A percentile compares a stretch with the other conserved stretches of the same genome.
Evolutionary conservation across 352 stramenopile genomes (phyloP).

Genomic region (Globisporangium nunn): DNA sequence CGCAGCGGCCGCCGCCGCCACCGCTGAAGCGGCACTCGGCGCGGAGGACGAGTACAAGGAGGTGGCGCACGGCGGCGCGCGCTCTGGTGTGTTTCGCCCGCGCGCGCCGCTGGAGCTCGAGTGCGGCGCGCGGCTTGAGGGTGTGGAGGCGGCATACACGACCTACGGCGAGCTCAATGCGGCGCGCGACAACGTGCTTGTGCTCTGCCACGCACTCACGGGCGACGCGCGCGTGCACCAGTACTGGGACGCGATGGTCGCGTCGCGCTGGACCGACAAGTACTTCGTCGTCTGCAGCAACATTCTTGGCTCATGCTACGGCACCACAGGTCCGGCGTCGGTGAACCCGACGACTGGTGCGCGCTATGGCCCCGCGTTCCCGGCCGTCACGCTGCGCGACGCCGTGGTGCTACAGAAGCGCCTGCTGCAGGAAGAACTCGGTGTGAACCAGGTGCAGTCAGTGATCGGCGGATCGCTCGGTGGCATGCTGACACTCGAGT

Average conservation of each 20-base stretch:
- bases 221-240: conserved; percentile 90
- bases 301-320: conserved; percentile 95
- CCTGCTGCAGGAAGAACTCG: conserved; percentile 86
- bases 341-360: conserved; percentile 63
- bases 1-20: conserved; percentile 3
- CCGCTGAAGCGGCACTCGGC: conserved; percentile 5
- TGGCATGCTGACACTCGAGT: conserved; percentile 97
- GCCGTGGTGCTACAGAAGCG: conserved; percentile 88
- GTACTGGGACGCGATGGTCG: conserved; percentile 93
- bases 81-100: conserved; percentile 36
- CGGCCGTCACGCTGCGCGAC: conserved; percentile 90
- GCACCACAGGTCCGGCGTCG: conserved; percentile 82
- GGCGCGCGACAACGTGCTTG: conserved; percentile 15
- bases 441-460: conserved; percentile 59
- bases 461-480: conserved; percentile 96
- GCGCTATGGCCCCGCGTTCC: conserved; percentile 88
- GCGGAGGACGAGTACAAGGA: conserved; percentile 64
- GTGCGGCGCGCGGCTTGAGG: conserved; percentile 51
- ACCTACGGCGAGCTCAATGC: conserved; percentile 91
- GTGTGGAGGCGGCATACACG: conserved; percentile 88
- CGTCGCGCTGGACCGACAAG: conserved; percentile 92
- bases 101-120: conserved; percentile 44
- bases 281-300: conserved; percentile 97
- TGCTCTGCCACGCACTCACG: conserved; percentile 93
- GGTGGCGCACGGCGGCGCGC: conserved; percentile 32